A percentile compares a stretch with the other conserved stretches of the same genome.
These are phyloP conservation scores for Hamigera avellanea DNA, from an alignment of 495 filamentous ascomycete genomes.

Conservation along the genomic window DNA sequence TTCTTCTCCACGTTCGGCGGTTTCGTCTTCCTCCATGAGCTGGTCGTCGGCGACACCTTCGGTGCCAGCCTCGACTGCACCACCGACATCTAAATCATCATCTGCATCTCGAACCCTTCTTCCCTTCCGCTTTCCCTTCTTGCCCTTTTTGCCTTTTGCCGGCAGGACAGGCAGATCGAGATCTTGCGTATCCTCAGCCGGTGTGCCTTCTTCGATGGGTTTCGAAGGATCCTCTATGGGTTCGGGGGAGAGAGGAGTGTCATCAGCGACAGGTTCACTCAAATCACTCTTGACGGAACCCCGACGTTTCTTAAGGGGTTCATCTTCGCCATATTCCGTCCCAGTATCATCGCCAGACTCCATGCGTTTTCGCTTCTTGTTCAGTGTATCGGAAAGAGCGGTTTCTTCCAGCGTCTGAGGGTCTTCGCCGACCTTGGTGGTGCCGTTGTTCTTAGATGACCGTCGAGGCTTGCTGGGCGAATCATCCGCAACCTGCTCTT, in stretches of 20 bases:
- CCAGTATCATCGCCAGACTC: slow-evolving; percentile 28
- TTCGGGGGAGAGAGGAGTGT: slow-evolving; percentile 18
- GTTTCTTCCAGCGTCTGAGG: slow-evolving; percentile 19
- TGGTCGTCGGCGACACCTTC: slow-evolving; percentile 24
- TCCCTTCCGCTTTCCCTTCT: slow-evolving; percentile 34
- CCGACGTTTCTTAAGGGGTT: slow-evolving; percentile 32
- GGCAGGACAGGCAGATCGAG: slow-evolving; percentile 19
- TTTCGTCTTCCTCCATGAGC: slow-evolving; percentile 34
- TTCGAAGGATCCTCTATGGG: slow-evolving; percentile 25
- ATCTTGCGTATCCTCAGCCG: slow-evolving; percentile 26
- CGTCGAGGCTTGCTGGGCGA: slow-evolving; percentile 30
- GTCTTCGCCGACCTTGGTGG: slow-evolving; percentile 15
- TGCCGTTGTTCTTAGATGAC: slow-evolving; percentile 18
- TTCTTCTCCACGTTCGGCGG: slow-evolving; percentile 29
- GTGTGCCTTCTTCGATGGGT: slow-evolving; percentile 23
- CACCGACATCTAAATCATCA: slow-evolving; percentile 21
- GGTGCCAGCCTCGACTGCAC: slow-evolving; percentile 11
- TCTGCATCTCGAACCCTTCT: slow-evolving; percentile 27
- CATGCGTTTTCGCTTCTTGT: slow-evolving; percentile 39
- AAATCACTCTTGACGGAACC: slow-evolving; percentile 33
- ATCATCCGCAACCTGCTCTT: slow-evolving; percentile 25
- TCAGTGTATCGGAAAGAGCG: slow-evolving; percentile 17
- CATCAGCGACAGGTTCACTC: slow-evolving; percentile 27
- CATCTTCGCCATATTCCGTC: slow-evolving; percentile 31
- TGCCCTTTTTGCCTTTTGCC: slow-evolving; percentile 26